phyloP scores from a whole-genome alignment of 768 basidiomycete genomes.

The Auricularia sp. region DNA sequence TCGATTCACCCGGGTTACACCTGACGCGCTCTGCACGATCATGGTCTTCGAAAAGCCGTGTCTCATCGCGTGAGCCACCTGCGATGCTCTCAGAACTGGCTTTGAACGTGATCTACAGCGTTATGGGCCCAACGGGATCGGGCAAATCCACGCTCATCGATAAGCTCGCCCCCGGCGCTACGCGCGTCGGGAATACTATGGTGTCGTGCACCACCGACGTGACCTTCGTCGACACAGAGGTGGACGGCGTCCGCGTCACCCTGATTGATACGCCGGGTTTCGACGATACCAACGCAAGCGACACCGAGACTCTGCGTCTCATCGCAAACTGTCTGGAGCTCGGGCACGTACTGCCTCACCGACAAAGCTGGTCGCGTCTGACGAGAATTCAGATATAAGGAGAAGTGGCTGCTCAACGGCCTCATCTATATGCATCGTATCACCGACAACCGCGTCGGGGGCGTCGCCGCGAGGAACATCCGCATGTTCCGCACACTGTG shows the following conservation, averaged over 20 bases:
- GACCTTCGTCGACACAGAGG: constrained; percentile 3
- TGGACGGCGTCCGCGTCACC: constrained; percentile 32
- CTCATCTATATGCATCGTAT: constrained; percentile 33
- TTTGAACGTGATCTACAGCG: no score
- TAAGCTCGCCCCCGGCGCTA: no score
- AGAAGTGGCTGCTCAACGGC: constrained; percentile 19
- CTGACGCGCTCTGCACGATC: no score
- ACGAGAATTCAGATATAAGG: constrained; percentile 17
- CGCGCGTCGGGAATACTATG: no score
- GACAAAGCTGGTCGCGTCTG: no score
- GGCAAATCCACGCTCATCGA: no score
- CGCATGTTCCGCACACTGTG: constrained; percentile 22
- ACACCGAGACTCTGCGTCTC: constrained; percentile 9
- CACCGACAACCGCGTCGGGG: constrained; percentile 28
- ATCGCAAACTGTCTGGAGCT: constrained; percentile 5
- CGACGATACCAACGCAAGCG: constrained; percentile 37
- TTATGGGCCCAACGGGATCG: no score
- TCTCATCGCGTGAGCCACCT: no score
- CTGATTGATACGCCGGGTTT: constrained; percentile 55
- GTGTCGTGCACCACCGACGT: no score
- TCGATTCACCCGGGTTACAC: no score
- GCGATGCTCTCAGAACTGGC: background rate
- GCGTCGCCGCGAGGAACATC: constrained; percentile 23
- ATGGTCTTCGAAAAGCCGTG: no score
- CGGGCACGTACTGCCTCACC: no score